Base-by-base conservation (phyloP, 2,329 filamentous ascomycete genomes). In the Fusarium sp. region DNA sequence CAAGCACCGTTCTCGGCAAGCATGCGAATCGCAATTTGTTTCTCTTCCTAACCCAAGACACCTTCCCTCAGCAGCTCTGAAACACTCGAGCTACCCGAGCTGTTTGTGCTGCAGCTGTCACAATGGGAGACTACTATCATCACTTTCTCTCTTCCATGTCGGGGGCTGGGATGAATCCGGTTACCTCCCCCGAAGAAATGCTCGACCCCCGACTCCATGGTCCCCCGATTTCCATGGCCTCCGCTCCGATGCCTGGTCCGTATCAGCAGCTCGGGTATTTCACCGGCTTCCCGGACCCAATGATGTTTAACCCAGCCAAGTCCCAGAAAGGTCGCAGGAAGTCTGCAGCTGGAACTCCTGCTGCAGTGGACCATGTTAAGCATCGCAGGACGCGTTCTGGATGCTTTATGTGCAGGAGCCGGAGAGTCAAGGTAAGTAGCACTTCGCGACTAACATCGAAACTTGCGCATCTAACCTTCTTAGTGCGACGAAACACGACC, bases 311-410 rank as follows among this genome's bases (percentile, higher is more conserved):
- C 68, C 78, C 85, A 2, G 81, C 86, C 18, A 89, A 89, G 76
- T 74, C 85, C 13, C 84, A 86, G 59, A 85, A 88, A 76, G 84
- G 82, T 71, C 84, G 88, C 60, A 85, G 88, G 66, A 90, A 89
- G 73, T 88, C 88, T 20, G 76, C 72, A 10, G 70, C 76, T 34
- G 79, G 75, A 1, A 80, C 85, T 3, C 87, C 86, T 4, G 72
- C 85, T 57, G 93, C 79, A 24, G 50, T 75, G 40, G 82, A 97
- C 71, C 92, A 93, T 79, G 93, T 97, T 76, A 98, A 98, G 83
- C 96, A 98, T 82, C 93, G 95, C 71, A 91, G 96, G 76, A 98
- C 96, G 50, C 89, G 96, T 77, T 98, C 95, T 73, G 96, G 96
- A 31, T 99, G 96, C 84, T 98, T 88, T 74, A 98, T 95, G 56